These are phyloP conservation scores for Amaranthus palmeri DNA, from an alignment of 148 eudicot genomes.

Conservation along the genomic window DNA sequence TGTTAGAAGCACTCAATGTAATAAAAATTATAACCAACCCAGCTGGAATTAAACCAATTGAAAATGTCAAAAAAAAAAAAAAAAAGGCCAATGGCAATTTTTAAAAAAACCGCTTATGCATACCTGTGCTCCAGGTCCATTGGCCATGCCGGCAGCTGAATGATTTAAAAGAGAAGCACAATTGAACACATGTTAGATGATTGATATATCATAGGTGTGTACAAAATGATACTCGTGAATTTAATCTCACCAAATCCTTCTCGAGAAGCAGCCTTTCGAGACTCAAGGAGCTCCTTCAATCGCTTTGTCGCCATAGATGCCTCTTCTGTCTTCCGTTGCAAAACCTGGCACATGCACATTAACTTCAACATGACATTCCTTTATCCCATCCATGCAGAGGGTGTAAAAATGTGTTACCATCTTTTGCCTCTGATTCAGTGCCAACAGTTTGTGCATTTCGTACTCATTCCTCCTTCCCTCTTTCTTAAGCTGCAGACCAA, in stretches of 20 bases:
- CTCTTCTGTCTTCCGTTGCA: conserved; percentile 96
- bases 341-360: conserved; percentile 44
- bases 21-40: not conserved
- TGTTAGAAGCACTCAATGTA: conserved; percentile 1
- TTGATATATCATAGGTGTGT: not conserved
- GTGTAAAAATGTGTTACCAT: conserved; percentile 42
- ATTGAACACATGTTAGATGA: conserved; percentile 6
- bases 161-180: conserved; percentile 4
- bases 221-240: not conserved
- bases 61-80: not conserved
- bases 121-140: conserved; percentile 80
- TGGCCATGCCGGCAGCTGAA: conserved; percentile 41
- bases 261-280: conserved; percentile 77
- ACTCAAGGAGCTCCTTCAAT: conserved; percentile 80
- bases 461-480: conserved; percentile 97
- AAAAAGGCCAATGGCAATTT: not conserved
- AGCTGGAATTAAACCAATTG: not conserved
- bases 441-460: conserved; percentile 94
- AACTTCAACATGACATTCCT: not conserved
- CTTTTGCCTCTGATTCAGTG: conserved; percentile 95
- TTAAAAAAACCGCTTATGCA: not conserved
- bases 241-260: conserved; percentile 44
- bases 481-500: conserved; percentile 76
- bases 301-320: conserved; percentile 89
- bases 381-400: not conserved